Evolutionary conservation across 768 basidiomycete genomes (phyloP).

Genomic region (Boletus reticuloceps): DNA sequence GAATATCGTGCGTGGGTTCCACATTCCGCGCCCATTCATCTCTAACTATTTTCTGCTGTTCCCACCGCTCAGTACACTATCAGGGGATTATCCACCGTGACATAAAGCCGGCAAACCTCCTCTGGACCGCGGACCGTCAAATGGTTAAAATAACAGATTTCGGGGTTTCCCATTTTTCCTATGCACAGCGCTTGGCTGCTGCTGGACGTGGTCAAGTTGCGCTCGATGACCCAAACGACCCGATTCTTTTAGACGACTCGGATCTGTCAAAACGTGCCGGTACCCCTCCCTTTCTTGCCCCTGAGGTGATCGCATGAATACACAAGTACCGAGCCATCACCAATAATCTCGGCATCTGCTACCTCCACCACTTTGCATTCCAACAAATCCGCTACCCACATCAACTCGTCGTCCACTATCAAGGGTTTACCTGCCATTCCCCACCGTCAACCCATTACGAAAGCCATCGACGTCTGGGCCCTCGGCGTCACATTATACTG

Average conservation of each 20-base stretch:
- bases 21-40: constrained; percentile 1
- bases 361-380: constrained; percentile 31
- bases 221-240: constrained; percentile 51
- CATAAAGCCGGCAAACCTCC: constrained; percentile 97
- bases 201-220: constrained; percentile 41
- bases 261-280: constrained; percentile 91
- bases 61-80: constrained; percentile 70
- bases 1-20: constrained; percentile 77
- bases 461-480: constrained; percentile 97
- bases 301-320: constrained; percentile 86
- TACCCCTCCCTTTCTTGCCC: constrained; percentile 94
- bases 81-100: constrained; percentile 99
- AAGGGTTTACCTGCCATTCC: constrained; percentile 22
- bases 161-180: constrained; percentile 95
- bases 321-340: constrained; percentile 34
- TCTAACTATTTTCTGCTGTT: neutral
- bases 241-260: constrained; percentile 75
- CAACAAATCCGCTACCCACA: constrained; percentile 27
- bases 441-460: constrained; percentile 64
- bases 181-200: constrained; percentile 76
- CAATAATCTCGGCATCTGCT: constrained; percentile 31
- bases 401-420: constrained; percentile 30
- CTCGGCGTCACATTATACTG: constrained; percentile 95
- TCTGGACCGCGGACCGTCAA: constrained; percentile 83
- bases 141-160: constrained; percentile 98